phyloP scores from a whole-genome alignment of 176 grass and related monocot species.

The Leersia perrieri region DNA sequence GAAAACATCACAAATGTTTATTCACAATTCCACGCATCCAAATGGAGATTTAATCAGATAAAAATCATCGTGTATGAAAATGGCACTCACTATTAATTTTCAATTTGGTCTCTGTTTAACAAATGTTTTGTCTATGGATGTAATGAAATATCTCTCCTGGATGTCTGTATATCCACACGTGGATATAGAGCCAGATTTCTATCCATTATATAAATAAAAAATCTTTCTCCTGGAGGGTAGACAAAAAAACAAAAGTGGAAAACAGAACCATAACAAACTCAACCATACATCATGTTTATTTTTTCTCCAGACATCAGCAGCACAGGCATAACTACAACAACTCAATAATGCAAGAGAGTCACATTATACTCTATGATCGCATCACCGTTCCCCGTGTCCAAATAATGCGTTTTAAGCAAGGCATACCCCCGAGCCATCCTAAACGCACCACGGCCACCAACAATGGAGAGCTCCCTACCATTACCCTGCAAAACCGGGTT shows the following conservation, averaged over 20 bases:
- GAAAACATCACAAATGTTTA: background rate
- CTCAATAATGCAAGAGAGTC: slow-evolving; percentile 39
- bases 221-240: background rate
- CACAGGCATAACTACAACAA: too few relatives aligned
- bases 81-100: too few relatives aligned
- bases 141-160: too few relatives aligned
- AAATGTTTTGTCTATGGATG: too few relatives aligned
- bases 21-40: background rate
- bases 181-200: too few relatives aligned
- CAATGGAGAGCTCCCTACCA: slow-evolving; percentile 44
- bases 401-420: slow-evolving; percentile 17
- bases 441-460: slow-evolving; percentile 56
- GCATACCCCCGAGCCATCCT: slow-evolving; percentile 46
- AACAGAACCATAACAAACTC: background rate
- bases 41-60: background rate
- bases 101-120: too few relatives aligned
- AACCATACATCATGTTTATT: background rate
- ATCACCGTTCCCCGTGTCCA: slow-evolving; percentile 25
- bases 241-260: background rate
- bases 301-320: background rate
- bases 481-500: background rate
- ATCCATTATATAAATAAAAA: too few relatives aligned
- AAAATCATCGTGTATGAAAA: background rate
- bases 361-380: slow-evolving; percentile 58
- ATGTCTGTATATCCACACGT: too few relatives aligned